Base-by-base conservation (phyloP, 176 grass and related monocot genomes). In the Zoysia japonica region DNA sequence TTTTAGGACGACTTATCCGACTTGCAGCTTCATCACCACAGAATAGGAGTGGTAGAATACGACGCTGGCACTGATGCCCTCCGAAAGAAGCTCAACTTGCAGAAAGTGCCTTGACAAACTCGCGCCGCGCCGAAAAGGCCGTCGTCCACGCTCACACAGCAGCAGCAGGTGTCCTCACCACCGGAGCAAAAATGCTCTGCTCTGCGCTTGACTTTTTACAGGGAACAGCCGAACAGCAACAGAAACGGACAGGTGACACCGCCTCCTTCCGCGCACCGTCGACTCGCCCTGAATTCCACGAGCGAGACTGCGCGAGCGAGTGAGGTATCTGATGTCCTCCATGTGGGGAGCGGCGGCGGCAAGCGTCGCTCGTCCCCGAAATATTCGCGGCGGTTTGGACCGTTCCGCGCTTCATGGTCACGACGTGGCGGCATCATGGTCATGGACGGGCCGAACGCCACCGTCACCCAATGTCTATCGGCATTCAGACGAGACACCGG, bases 311-410 rank as follows among this genome's bases (percentile, higher is more conserved):
- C 7, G n/a, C 5, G 2, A 19, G 54, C 16, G 17, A 19, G 59
- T 61, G 20, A 35, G 56, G 56, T 59, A 59, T 59, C 56, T 61
- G 59, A 61, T 1, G 20, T 19, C 59, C 20, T 36, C 59, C 59
- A 8, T 9, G 6, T 6, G 15, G n/a, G 56, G 2, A 7, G 5
- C 54, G 2, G 16, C 15, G 16, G 16, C n/a, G 5, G 6, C 55
- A 6, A 17, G 7, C 54, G 54, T 57, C 54, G 28, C 7, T 11
- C n/a, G 9, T 7, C 38, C 51, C 14, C 67, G 9, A 1, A 7
- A 71, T 50, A 67, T 83, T 56, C 80, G 51, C 71, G 61, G 66
- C 59, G 61, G 61, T 45, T 56, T 83, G 71, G 50, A 66, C n/a
- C 13, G 5, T 67, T 14, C 61, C 28, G 20, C 28, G 16, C 56